Evolutionary conservation across 1,139 yeast species (phyloP).

Genomic region (Arxiozyma slooffiae): DNA sequence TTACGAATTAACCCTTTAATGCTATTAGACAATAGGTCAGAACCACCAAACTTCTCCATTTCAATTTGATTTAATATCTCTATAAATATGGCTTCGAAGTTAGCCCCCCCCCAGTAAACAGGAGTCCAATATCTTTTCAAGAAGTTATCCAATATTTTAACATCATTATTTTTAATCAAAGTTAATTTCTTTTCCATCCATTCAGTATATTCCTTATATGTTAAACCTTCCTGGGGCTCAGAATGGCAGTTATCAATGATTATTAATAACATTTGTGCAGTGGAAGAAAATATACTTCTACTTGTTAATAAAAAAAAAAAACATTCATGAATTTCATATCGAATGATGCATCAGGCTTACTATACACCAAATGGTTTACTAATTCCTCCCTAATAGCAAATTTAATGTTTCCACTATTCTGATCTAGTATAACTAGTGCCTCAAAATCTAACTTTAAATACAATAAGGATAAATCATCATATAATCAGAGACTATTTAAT

Average conservation of each 20-base stretch:
- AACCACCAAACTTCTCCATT: slow-evolving; percentile 39
- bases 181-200: slow-evolving; percentile 58
- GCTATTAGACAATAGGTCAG: slow-evolving; percentile 27
- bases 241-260: slow-evolving; percentile 58
- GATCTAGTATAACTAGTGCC: slow-evolving; percentile 58
- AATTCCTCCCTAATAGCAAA: slow-evolving; percentile 82
- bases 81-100: slow-evolving; percentile 41
- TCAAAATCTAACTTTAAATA: slow-evolving; percentile 71
- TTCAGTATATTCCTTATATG: slow-evolving; percentile 67
- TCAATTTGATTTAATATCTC: slow-evolving; percentile 45
- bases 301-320: slow-evolving; percentile 67
- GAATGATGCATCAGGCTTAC: slow-evolving; percentile 53
- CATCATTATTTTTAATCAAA: slow-evolving; percentile 60
- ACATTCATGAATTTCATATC: slow-evolving; percentile 45
- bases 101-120: slow-evolving; percentile 47
- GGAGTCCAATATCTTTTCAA: slow-evolving; percentile 69
- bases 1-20: slow-evolving; percentile 19
- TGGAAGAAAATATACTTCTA: slow-evolving; percentile 56
- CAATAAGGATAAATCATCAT: slow-evolving; percentile 49
- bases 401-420: slow-evolving; percentile 54
- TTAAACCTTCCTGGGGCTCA: slow-evolving; percentile 80
- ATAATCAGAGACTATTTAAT: background rate
- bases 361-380: slow-evolving; percentile 75
- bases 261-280: slow-evolving; percentile 52
- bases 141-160: slow-evolving; percentile 60